Conservation (phyloP, 441 rosid genomes). For the Arabidopsis hybrid region DNA sequence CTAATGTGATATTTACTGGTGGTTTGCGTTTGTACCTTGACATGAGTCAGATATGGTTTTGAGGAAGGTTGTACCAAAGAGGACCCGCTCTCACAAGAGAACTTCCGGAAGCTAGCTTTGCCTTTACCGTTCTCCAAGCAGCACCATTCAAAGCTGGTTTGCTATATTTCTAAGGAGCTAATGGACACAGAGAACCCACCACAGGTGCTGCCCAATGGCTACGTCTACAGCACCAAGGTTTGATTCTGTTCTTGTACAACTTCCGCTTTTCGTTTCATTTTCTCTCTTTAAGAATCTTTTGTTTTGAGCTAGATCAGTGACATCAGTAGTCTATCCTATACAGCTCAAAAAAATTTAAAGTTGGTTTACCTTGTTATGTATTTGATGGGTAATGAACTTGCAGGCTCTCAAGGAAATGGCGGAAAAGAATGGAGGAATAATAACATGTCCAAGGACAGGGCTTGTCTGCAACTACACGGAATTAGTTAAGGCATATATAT, state of each 20-base stretch:
- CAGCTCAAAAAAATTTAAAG: neutral
- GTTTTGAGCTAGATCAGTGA: constrained; percentile 14
- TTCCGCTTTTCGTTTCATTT: constrained; percentile 15
- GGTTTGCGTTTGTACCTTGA: constrained; percentile 49
- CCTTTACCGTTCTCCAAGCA: constrained; percentile 91
- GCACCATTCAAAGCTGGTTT: constrained; percentile 95
- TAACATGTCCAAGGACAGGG: constrained; percentile 86
- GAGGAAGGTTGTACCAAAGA: constrained; percentile 91
- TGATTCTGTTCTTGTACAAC: constrained; percentile 15
- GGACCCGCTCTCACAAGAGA: constrained; percentile 94
- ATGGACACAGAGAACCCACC: constrained; percentile 99
- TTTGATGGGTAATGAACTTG: constrained; percentile 18
- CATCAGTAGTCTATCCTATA: constrained; percentile 12
- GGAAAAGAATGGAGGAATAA: constrained; percentile 67
- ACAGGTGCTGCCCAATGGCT: constrained; percentile 91
- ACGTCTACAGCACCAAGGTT: constrained; percentile 93
- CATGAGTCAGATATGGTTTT: constrained; percentile 70
- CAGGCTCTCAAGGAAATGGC: constrained; percentile 99
- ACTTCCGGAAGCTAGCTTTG: constrained; percentile 80
- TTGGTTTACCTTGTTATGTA: neutral
- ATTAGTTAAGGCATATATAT: constrained; percentile 86
- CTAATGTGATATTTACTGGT: constrained; percentile 6
- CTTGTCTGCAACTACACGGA: constrained; percentile 64
- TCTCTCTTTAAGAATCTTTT: constrained; percentile 24
- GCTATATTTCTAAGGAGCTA: constrained; percentile 90